Percentiles rank a stretch among this genome's conserved stretches.
Evolutionary conservation across 345 rosid genomes (phyloP).

Genomic region (Eutrema heterophyllum): DNA sequence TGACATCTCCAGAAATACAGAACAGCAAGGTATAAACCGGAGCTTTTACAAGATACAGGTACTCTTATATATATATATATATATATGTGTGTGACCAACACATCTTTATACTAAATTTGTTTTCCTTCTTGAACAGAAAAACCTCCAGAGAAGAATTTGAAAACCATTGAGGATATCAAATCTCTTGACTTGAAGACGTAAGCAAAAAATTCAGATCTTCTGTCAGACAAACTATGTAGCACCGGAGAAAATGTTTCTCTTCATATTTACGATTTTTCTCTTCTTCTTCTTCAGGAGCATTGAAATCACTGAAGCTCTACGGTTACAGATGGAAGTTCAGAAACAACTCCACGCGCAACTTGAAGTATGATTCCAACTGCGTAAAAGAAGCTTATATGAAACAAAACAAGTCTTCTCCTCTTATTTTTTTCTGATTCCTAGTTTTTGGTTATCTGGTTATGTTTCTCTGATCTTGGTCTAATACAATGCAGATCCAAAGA

Average conservation of each 20-base stretch:
- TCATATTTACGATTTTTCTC: not conserved
- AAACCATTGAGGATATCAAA: conserved; percentile 54
- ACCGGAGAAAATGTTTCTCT: not conserved
- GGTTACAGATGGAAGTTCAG: conserved; percentile 92
- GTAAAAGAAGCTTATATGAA: not conserved
- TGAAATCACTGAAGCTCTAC: conserved; percentile 64
- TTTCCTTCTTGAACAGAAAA: conserved; percentile 37
- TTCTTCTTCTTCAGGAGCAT: conserved; percentile 24
- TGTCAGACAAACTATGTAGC: not conserved
- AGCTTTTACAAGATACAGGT: conserved; percentile 50
- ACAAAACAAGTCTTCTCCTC: not conserved
- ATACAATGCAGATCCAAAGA: conserved; percentile 27
- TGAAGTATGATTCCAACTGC: conserved; percentile 48
- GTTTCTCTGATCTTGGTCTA: not conserved
- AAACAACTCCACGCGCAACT: conserved; percentile 94
- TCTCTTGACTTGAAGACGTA: conserved; percentile 77
- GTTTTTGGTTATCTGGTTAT: not conserved
- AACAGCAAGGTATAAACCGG: conserved; percentile 86
- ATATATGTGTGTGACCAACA: not conserved
- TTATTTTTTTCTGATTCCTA: not conserved
- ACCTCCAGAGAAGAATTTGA: conserved; percentile 48
- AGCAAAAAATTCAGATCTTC: conserved; percentile 9
- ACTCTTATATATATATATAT: not conserved
- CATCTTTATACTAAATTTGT: not conserved
- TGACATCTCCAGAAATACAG: conserved; percentile 75